These are phyloP conservation scores for Lasiodiplodia citricola DNA, from an alignment of 2,329 filamentous ascomycete species.

Conservation along the genomic window DNA sequence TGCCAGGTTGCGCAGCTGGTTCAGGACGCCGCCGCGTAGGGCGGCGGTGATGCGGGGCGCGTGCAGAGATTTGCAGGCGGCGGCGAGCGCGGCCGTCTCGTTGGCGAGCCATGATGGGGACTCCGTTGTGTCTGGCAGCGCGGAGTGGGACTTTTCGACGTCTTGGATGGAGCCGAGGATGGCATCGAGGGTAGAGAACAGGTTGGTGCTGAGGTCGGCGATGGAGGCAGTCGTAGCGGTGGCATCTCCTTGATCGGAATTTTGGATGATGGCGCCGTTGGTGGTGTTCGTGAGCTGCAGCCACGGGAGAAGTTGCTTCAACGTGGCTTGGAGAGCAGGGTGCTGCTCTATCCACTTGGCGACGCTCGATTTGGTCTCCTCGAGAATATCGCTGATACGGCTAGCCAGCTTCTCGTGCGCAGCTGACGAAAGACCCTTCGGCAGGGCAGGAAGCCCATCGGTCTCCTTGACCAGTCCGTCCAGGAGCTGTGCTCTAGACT, in stretches of 20 bases:
- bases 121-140: slow-evolving; percentile 64
- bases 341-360: not conserved
- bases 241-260: not conserved
- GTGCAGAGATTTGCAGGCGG: slow-evolving; percentile 64
- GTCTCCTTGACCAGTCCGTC: slow-evolving; percentile 9
- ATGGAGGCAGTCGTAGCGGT: slow-evolving; percentile 12
- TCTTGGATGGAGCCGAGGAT: slow-evolving; percentile 82
- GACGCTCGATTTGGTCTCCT: not conserved
- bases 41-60: slow-evolving; percentile 59
- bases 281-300: not conserved
- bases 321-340: not conserved
- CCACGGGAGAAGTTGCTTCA: slow-evolving; percentile 13
- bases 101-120: slow-evolving; percentile 68
- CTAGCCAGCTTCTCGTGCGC: not conserved
- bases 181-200: slow-evolving; percentile 72
- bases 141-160: slow-evolving; percentile 62
- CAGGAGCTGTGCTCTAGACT: not conserved
- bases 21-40: slow-evolving; percentile 51
- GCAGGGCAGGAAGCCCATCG: slow-evolving; percentile 1
- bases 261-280: not conserved
- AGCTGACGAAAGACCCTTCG: slow-evolving; percentile 6
- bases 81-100: slow-evolving; percentile 44
- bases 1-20: slow-evolving; percentile 46
- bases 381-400: not conserved
- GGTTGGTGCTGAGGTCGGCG: slow-evolving; percentile 59